These are phyloP conservation scores for Phytophthora sansomeana DNA, from an alignment of 352 stramenopile genomes.

Conservation along the genomic window DNA sequence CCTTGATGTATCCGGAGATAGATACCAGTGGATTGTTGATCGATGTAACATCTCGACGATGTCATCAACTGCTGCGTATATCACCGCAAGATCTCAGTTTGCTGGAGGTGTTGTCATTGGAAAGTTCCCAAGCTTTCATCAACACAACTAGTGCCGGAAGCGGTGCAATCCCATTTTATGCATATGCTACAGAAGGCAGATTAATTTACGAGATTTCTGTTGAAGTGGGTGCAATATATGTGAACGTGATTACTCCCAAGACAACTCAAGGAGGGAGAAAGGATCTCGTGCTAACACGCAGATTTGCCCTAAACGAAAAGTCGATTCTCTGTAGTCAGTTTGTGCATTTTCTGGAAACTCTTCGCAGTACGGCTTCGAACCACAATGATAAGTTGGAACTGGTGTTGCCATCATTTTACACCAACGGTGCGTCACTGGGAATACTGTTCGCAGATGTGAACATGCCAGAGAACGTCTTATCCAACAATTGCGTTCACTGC, in stretches of 20 bases:
- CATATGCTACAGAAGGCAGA: slow-evolving; percentile 61
- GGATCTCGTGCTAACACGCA: slow-evolving; percentile 27
- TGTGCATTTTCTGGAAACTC: slow-evolving; percentile 9
- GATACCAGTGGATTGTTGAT: slow-evolving; percentile 14
- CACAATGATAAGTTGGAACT: slow-evolving; percentile 9
- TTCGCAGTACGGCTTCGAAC: slow-evolving; percentile 14
- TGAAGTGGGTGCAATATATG: slow-evolving; percentile 38
- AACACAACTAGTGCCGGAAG: background rate
- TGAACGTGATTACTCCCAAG: slow-evolving; percentile 50
- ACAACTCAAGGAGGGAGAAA: slow-evolving; percentile 7
- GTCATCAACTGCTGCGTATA: slow-evolving; percentile 30
- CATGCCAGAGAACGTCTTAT: slow-evolving; percentile 2
- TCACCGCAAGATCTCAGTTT: slow-evolving; percentile 28
- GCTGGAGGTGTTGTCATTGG: slow-evolving; percentile 28
- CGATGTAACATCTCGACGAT: slow-evolving; percentile 17
- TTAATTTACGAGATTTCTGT: slow-evolving; percentile 65
- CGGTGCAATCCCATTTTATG: slow-evolving; percentile 25
- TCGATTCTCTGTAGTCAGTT: slow-evolving; percentile 26
- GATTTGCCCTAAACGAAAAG: slow-evolving; percentile 53
- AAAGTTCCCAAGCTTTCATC: background rate
- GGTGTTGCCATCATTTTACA: slow-evolving; percentile 43
- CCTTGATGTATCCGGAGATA: slow-evolving; percentile 41
- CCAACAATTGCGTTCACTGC: slow-evolving; percentile 40
- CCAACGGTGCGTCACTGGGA: slow-evolving; percentile 35
- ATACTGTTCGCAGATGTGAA: slow-evolving; percentile 28